Evolutionary conservation across 2,329 filamentous ascomycete genomes (phyloP), one percentile per base, ranked within the genome.

Genomic region (Pyricularia grisea): DNA sequence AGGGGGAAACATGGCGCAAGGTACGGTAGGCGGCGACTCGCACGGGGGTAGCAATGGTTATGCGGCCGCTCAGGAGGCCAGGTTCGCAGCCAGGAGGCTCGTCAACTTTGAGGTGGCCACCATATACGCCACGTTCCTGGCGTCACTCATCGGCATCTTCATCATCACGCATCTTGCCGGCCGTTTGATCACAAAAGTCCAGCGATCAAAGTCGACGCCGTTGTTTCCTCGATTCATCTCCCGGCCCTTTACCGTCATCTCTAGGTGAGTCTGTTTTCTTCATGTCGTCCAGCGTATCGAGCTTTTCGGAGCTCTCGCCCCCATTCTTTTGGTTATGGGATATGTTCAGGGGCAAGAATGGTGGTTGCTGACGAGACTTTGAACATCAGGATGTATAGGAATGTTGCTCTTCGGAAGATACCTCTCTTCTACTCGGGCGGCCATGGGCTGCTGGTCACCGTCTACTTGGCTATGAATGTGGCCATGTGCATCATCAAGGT

Each of bases 391-490:
- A 71, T 61, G 68, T 68, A 71, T 9, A 75, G 77, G 33, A 78
- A 75, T 20, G 20, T 77, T 3, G 71, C 78, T 6, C 71, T 78
- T 31, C 73, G 76, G 10, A 76, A 74, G 63, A 71, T 76, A 2
- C 74, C 76, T 2, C 76, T 76, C 0, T 75, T 79, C 70, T 74
- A 73, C 36, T 79, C 78, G 3, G 73, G 74, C 1, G 78, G 78
- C 2, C 77, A 79, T 70, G 76, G 74, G 6, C 67, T 78, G 9
- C 70, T 78, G 2, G 75, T 78, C 2, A 68, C 72, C 0, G 71
- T 74, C 14, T 79, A 78, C 66, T 71, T 76, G 25, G 74, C 69
- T 23, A 73, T 77, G 71, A 78, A 78, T 69, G 66, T 74, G 23
- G 71, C 72, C 20, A 65, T 77, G 30, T 71, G 72, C 11, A 73